Evolutionary conservation across 495 filamentous ascomycete species (phyloP), one percentile per base, ranked within the genome.

Genomic region (Penicillium malachiteum): DNA sequence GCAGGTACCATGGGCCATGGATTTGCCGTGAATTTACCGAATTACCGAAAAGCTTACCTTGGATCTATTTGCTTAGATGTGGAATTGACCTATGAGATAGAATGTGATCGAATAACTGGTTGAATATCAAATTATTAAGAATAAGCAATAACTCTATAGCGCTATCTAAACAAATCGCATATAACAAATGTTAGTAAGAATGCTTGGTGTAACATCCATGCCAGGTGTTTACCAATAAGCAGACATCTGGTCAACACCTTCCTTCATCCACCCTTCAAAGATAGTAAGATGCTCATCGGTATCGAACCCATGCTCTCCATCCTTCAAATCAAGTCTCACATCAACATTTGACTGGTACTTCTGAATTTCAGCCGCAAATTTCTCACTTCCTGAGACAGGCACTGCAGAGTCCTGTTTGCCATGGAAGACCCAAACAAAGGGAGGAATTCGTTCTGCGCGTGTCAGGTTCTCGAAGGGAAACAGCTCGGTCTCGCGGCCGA

Each of bases 261-360:
- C 46, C 41, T 46, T 59, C 44, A 63, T 44, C 60, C 60, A 63
- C 0, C 48, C 49, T 4, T 56, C 32, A 33, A 35, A 13, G 56
- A 55, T 52, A 8, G 52, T 53, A 14, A 46, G 30, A 3, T 31
- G n/a, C 14, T 14, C 35, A 10, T 56, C 55, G 1, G 13, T 17
- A 50, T 65, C 62, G 42, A 65, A 65, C 17, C 62, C 58, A 61
- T 65, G 62, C 10, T 65, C 62, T 3, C 62, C 62, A 17, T 57
- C 51, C 30, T 53, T 13, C 43, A 17, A 11, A 50, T 50, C 48
- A 40, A 50, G 14, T 10, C 49, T 44, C 2, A 58, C 18, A 39
- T 48, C 35, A 1, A 55, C 44, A 14, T 51, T 35, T 5, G 55
- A 55, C 40, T 32, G 21, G 2, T 51, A 38, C 30, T 50, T 30